Evolutionary conservation across 2,329 filamentous ascomycete genomes (phyloP).

Genomic region (Epichloe gansuensis): DNA sequence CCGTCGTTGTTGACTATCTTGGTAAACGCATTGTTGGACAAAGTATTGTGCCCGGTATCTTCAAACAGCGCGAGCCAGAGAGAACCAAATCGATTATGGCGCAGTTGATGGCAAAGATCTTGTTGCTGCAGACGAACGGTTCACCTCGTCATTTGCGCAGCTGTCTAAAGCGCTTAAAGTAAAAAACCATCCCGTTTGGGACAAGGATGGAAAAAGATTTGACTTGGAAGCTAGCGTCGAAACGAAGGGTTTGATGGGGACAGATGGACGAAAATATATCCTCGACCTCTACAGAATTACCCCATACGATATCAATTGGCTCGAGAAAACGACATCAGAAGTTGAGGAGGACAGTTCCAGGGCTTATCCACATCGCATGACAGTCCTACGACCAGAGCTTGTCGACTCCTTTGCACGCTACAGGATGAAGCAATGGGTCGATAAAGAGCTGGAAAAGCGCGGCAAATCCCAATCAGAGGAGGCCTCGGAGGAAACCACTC

Average conservation of each 20-base stretch:
- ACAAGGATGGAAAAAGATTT: slow-evolving; percentile 83
- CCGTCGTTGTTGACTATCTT: slow-evolving; percentile 91
- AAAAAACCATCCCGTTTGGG: slow-evolving; percentile 94
- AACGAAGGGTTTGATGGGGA: slow-evolving; percentile 94
- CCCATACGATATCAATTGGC: slow-evolving; percentile 80
- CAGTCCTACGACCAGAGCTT: slow-evolving; percentile 79
- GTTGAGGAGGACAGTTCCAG: slow-evolving; percentile 29
- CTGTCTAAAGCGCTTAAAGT: slow-evolving; percentile 82
- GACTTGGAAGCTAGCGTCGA: slow-evolving; percentile 93
- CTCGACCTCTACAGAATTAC: slow-evolving; percentile 92
- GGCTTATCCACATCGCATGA: slow-evolving; percentile 90
- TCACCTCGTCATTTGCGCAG: slow-evolving; percentile 74
- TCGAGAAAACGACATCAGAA: slow-evolving; percentile 57
- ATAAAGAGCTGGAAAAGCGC: slow-evolving; percentile 59
- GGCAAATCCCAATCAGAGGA: slow-evolving; percentile 24
- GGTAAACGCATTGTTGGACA: slow-evolving; percentile 96
- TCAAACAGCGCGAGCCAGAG: slow-evolving; percentile 94
- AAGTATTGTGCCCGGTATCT: slow-evolving; percentile 96
- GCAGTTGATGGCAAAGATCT: slow-evolving; percentile 95
- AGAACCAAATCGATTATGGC: slow-evolving; percentile 98
- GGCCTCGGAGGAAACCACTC: slow-evolving; percentile 22
- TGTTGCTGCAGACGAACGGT: slow-evolving; percentile 80
- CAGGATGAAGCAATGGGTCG: slow-evolving; percentile 84
- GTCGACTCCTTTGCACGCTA: slow-evolving; percentile 74
- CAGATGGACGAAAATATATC: slow-evolving; percentile 94